Evolutionary conservation across 2,329 filamentous ascomycete genomes (phyloP), one percentile per base, ranked within the genome.

Genomic region (Ophiostoma ips): DNA sequence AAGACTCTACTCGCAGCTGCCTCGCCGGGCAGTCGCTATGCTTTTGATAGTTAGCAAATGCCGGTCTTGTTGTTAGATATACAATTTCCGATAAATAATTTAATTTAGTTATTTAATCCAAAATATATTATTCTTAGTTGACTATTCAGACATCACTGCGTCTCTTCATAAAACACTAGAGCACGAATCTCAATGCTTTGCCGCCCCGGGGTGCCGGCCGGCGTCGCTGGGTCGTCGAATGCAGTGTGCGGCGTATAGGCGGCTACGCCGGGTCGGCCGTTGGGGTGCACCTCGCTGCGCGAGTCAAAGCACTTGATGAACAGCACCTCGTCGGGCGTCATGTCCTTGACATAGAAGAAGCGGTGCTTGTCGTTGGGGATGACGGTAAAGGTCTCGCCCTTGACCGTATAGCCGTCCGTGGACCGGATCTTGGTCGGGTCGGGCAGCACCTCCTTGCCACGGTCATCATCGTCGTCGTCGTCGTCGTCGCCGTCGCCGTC

Each of bases 291-390:
- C 48, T 67, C 61, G 38, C 65, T 66, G 56, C 65, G 63, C 4
- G 70, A 73, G 58, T 76, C 73, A 55, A 75, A 76, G 57, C 73
- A 76, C 68, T 76, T 72, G 55, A 72, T 64, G 36, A 72, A 61
- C 55, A 72, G 57, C 9, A 61, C 67, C 61, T 72, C 68, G n/a
- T 70, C 68, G 5, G 69, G 68, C 44, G 70, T 76, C 80, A 84
- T 83, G 58, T 83, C 79, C 63, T 81, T 82, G 60, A 75, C 66
- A 56, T 83, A 84, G 58, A 74, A 83, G 57, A 81, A 81, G 56
- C 68, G 68, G 60, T 84, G 81, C 15, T 61, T 62, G 8, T 76
- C 71, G 55, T 67, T 82, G 3, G 77, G 70, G 43, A 70, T 66
- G 0, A 84, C 75, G 0, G 68, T 70, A 59, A 79, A 72, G 1